These are phyloP conservation scores for Cryphonectria radicalis DNA, from an alignment of 2,329 filamentous ascomycete species.

Conservation along the genomic window DNA sequence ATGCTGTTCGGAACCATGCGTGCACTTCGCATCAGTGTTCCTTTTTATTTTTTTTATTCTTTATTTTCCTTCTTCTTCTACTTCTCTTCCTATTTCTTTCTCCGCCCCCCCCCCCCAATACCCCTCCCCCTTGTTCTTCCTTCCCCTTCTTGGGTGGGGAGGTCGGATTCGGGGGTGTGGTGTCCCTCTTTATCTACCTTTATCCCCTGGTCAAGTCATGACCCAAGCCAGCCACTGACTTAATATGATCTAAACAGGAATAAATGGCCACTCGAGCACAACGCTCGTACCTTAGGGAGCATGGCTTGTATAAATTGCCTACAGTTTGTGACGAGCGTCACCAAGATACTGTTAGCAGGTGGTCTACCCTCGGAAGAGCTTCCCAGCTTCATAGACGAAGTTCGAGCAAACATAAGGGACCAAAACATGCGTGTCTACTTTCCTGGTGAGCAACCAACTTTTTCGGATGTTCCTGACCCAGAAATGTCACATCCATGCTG, in stretches of 20 bases:
- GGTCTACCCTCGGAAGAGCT: not conserved
- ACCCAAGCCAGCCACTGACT: not conserved
- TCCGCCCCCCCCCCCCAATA: no score
- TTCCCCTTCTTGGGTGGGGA: not conserved
- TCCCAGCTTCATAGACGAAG: not conserved
- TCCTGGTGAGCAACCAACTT: constrained; percentile 2
- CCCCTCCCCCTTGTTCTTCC: not conserved
- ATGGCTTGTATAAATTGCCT: constrained; percentile 10
- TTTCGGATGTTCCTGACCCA: not conserved
- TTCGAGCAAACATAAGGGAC: not conserved
- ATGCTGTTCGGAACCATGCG: not conserved
- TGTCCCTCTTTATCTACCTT: no score
- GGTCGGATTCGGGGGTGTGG: no score
- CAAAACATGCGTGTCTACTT: constrained; percentile 3
- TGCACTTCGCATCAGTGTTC: not conserved
- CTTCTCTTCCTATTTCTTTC: no score
- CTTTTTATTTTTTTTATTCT: not conserved
- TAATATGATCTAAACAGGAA: not conserved
- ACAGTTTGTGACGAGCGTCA: constrained; percentile 7
- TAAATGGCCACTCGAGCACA: constrained; percentile 1
- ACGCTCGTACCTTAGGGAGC: not conserved
- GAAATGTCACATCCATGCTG: not conserved
- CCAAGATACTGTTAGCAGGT: constrained; percentile 4
- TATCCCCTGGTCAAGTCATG: not conserved
- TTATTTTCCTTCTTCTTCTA: not conserved